Percentiles rank a stretch among this genome's conserved stretches.
Conservation (phyloP, 129 eudicot genomes). For the Helianthus tuberosus region DNA sequence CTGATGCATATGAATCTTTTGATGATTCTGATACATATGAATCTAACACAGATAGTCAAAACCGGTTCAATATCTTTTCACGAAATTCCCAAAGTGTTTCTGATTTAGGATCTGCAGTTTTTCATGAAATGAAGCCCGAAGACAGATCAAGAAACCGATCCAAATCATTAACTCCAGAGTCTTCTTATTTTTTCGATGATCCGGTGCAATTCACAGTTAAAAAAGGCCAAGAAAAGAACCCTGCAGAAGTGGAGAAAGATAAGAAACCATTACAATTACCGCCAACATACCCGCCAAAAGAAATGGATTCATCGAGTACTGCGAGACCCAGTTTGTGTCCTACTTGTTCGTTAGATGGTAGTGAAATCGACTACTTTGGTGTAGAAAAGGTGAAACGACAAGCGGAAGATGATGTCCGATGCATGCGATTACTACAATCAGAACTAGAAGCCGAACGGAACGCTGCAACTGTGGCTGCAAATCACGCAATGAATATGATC, state of each 20-base stretch:
- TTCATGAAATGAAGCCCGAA: conserved; percentile 26
- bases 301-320: conserved; percentile 15
- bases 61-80: conserved; percentile 13
- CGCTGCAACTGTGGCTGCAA: conserved; percentile 80
- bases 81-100: conserved; percentile 39
- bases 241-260: conserved; percentile 24
- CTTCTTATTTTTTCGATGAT: conserved; percentile 12
- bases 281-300: conserved; percentile 11
- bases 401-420: conserved; percentile 52
- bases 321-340: conserved; percentile 34
- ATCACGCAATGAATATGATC: conserved; percentile 96
- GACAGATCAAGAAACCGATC: conserved; percentile 27
- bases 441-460: conserved; percentile 91
- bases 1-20: conserved; percentile 12
- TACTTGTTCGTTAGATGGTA: conserved; percentile 39
- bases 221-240: neutral
- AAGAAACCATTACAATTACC: conserved; percentile 13
- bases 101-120: conserved; percentile 28
- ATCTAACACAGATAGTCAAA: conserved; percentile 11
- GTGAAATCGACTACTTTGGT: conserved; percentile 57
- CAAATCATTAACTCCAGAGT: conserved; percentile 32
- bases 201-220: conserved; percentile 9
- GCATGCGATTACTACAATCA: conserved; percentile 50
- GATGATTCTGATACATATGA: conserved; percentile 10
- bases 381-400: conserved; percentile 55